Evolutionary conservation across 2,329 filamentous ascomycete genomes (phyloP).

Genomic region (Aspergillus pseudonomiae): DNA sequence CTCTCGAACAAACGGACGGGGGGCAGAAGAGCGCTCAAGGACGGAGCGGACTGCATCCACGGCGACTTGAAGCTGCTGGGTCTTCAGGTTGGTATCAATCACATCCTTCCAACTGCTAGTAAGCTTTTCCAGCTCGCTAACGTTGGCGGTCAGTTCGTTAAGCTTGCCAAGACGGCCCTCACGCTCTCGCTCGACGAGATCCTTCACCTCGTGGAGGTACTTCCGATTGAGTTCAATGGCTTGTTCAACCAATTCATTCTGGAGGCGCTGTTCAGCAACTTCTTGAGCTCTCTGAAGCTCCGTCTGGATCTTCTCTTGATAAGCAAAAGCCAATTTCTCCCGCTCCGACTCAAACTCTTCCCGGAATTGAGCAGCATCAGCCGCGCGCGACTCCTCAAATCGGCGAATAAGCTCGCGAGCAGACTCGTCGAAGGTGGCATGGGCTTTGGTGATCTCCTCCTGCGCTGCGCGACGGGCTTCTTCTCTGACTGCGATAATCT

Average conservation of each 20-base stretch:
- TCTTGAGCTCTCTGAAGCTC: constrained; percentile 79
- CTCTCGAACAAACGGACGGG: constrained; percentile 86
- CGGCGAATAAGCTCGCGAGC: constrained; percentile 84
- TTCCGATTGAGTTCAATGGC: constrained; percentile 84
- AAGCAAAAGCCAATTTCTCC: constrained; percentile 73
- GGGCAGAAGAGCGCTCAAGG: constrained; percentile 72
- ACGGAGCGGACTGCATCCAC: constrained; percentile 89
- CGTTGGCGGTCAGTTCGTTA: constrained; percentile 73
- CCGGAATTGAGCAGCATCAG: constrained; percentile 80
- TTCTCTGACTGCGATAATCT: constrained; percentile 74
- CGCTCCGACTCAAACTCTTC: constrained; percentile 89
- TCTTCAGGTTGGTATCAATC: constrained; percentile 85
- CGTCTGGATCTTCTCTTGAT: constrained; percentile 76
- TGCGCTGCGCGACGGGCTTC: constrained; percentile 72
- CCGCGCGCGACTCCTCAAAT: constrained; percentile 80
- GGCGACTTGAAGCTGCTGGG: constrained; percentile 93
- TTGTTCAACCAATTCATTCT: constrained; percentile 88
- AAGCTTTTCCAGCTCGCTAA: constrained; percentile 82
- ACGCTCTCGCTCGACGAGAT: constrained; percentile 85
- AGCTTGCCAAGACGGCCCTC: constrained; percentile 84
- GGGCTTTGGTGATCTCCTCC: constrained; percentile 69
- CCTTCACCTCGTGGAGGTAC: constrained; percentile 76
- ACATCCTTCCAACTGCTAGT: constrained; percentile 89
- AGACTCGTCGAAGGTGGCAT: constrained; percentile 81
- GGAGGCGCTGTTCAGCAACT: constrained; percentile 78